A percentile compares a stretch with the other conserved stretches of the same genome.
These are phyloP conservation scores for Xylaria cubensis DNA, from an alignment of 495 filamentous ascomycete genomes.

Conservation along the genomic window DNA sequence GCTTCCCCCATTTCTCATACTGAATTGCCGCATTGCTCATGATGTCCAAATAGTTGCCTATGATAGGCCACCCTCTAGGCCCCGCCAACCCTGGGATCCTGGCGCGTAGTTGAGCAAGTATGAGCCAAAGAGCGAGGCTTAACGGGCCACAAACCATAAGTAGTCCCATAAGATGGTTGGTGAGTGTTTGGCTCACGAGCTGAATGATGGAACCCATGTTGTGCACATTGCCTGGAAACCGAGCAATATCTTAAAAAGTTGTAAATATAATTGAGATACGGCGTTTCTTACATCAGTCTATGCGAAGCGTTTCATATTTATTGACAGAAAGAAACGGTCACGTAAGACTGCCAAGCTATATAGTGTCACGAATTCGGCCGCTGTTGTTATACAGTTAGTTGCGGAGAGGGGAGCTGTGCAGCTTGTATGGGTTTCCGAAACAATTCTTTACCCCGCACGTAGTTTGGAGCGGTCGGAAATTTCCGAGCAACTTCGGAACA, in stretches of 20 bases:
- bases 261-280: not conserved
- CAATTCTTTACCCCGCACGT: not conserved
- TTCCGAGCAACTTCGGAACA: slow-evolving; percentile 34
- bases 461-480: not conserved
- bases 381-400: not conserved
- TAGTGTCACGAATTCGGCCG: not conserved
- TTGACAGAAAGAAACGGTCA: not conserved
- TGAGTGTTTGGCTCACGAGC: slow-evolving; percentile 10
- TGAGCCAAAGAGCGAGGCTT: slow-evolving; percentile 46
- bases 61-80: slow-evolving; percentile 62
- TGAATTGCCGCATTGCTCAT: slow-evolving; percentile 64
- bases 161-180: slow-evolving; percentile 13
- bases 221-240: not conserved
- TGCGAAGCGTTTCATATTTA: not conserved
- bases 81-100: slow-evolving; percentile 61
- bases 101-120: slow-evolving; percentile 55
- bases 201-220: slow-evolving; percentile 31
- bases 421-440: not conserved
- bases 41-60: slow-evolving; percentile 70
- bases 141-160: slow-evolving; percentile 26
- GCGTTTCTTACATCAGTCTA: not conserved
- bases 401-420: not conserved
- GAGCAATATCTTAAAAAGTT: not conserved
- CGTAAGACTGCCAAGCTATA: not conserved
- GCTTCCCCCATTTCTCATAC: slow-evolving; percentile 64